Base-by-base conservation (phyloP, 768 basidiomycete genomes). In the Pleurotus tuoliensis region DNA sequence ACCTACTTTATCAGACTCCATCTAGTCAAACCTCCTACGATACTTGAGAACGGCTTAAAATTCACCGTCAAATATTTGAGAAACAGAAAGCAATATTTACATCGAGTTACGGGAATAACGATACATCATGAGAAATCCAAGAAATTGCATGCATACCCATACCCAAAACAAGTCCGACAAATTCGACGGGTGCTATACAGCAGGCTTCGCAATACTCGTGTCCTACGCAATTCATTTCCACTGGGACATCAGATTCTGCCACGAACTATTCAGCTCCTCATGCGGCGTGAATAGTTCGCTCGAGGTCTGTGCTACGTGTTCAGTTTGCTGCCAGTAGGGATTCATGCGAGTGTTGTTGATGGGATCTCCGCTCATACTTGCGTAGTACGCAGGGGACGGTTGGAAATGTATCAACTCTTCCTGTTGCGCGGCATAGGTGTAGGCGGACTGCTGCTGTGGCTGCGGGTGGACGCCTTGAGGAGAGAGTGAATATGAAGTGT, bases 231-330 rank as follows among this genome's bases (percentile, higher is more conserved):
- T 8, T 40, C 16, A 62, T 64, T 61, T 63, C 59, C 74, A 81
- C 57, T 78, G 79, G 13, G 76, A 69, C 63, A 77, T 66, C 47
- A 81, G 74, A 59, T 76, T 79, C 44, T 76, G 74, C 80, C 80
- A 81, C 11, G 78, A 73, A 52, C 76, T 75, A 54, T 67, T 67
- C 34, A 75, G 57, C 57, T 77, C 76, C 24, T 71, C 51, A 8
- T 12, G 69, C 24, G 69, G 63, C 30, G 71, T 25, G 18, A 45
- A 47, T 24, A 38, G 25, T 4, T 55, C 54, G 18, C 41, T 27
- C 2, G 45, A n/a, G 13, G 24, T 25, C 27, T 55, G 54, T 16
- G 24, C 18, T n/a, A 45, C 12, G 67, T n/a, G 69, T 11, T 34
- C 30, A 49, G 24, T 38, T 60, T n/a, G 40, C 48, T 4, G 51